A percentile compares a stretch with the other conserved stretches of the same genome.
Conservation (phyloP, 331 rosid genomes). For the Quercus tomentella region DNA sequence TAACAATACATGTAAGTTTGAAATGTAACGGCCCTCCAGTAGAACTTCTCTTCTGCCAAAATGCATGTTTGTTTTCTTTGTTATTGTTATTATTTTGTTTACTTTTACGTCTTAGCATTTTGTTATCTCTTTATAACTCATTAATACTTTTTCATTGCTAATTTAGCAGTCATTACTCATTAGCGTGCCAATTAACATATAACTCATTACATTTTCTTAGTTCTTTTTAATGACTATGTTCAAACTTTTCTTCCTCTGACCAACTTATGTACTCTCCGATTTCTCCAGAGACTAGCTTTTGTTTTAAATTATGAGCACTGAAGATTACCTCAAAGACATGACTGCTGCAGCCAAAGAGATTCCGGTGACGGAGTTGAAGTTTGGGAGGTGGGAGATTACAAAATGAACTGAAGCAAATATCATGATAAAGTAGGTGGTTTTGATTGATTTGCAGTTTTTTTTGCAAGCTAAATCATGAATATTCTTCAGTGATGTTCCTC, state of each 20-base stretch:
- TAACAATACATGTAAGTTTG: too few relatives aligned
- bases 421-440: conserved; percentile 56
- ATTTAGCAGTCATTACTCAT: not conserved
- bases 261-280: not conserved
- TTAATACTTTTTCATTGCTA: not conserved
- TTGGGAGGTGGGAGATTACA: conserved; percentile 73
- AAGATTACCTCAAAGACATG: conserved; percentile 66
- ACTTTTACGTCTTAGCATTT: too few relatives aligned
- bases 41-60: too few relatives aligned
- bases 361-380: conserved; percentile 60
- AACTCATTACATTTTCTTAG: not conserved
- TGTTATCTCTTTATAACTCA: too few relatives aligned
- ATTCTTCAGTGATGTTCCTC: conserved; percentile 60
- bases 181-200: not conserved
- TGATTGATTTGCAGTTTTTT: conserved; percentile 36
- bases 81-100: too few relatives aligned
- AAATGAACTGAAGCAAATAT: conserved; percentile 73
- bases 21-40: too few relatives aligned
- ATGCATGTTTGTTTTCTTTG: too few relatives aligned
- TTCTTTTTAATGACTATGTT: too few relatives aligned
- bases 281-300: not conserved
- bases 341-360: conserved; percentile 70
- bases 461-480: conserved; percentile 34
- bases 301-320: not conserved
- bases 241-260: too few relatives aligned